These are phyloP conservation scores for Coemansia reversa DNA, from an alignment of 192 early-diverging fungal genomes.

Conservation along the genomic window DNA sequence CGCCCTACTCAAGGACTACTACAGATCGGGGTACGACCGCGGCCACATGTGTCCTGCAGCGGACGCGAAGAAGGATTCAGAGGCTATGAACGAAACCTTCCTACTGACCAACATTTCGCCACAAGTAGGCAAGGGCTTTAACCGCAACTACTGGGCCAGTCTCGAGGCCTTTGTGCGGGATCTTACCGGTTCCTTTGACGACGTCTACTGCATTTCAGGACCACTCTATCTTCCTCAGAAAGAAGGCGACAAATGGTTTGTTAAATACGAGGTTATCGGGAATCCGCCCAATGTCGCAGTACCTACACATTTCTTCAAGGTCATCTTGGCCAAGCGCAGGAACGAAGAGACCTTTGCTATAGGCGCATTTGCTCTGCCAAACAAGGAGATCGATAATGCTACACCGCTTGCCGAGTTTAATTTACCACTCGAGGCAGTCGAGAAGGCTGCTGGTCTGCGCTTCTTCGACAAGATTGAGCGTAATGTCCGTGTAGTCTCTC, in stretches of 20 bases:
- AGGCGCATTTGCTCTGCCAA: slow-evolving; percentile 83
- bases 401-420: slow-evolving; percentile 67
- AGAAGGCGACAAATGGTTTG: slow-evolving; percentile 73
- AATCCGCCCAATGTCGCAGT: slow-evolving; percentile 83
- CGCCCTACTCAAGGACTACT: slow-evolving; percentile 76
- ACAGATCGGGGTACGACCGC: slow-evolving; percentile 79
- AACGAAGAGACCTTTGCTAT: slow-evolving; percentile 51
- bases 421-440: slow-evolving; percentile 73
- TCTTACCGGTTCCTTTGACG: slow-evolving; percentile 69
- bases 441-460: slow-evolving; percentile 65
- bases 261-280: slow-evolving; percentile 88
- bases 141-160: slow-evolving; percentile 90
- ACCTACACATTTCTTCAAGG: slow-evolving; percentile 94
- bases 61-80: slow-evolving; percentile 71
- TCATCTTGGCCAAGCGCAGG: slow-evolving; percentile 68
- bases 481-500: slow-evolving; percentile 24
- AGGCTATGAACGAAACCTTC: slow-evolving; percentile 86
- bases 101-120: slow-evolving; percentile 76
- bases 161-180: slow-evolving; percentile 79
- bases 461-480: slow-evolving; percentile 67
- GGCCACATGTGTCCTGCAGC: slow-evolving; percentile 93
- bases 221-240: slow-evolving; percentile 81
- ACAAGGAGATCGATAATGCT: slow-evolving; percentile 64
- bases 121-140: slow-evolving; percentile 83
- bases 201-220: slow-evolving; percentile 87